Evolutionary conservation across 208 protist genomes (phyloP).

Genomic region (Trypanosoma vivax): DNA sequence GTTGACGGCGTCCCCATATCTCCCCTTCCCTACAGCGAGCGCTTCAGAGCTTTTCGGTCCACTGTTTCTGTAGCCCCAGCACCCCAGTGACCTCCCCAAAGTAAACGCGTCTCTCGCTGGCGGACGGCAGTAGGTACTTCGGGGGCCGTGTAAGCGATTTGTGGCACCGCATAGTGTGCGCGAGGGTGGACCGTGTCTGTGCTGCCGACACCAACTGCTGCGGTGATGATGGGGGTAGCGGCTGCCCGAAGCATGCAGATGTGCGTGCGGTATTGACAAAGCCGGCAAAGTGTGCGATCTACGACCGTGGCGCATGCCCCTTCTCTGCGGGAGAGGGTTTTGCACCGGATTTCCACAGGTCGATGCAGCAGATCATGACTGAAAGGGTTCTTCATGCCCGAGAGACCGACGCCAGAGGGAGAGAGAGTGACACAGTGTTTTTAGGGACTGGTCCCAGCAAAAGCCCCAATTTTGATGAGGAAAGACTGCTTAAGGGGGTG

Average conservation of each 20-base stretch:
- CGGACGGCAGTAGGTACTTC: too few relatives aligned
- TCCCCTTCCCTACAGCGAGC: too few relatives aligned
- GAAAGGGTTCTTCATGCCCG: slow-evolving; percentile 23
- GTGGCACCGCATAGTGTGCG: not conserved
- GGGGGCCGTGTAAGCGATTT: not conserved
- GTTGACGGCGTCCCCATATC: too few relatives aligned
- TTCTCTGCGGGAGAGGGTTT: slow-evolving; percentile 35
- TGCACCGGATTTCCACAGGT: slow-evolving; percentile 27
- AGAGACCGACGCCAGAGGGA: not conserved
- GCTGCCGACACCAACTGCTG: not conserved
- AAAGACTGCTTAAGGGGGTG: not conserved
- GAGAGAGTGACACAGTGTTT: not conserved
- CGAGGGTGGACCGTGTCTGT: not conserved
- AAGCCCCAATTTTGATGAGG: too few relatives aligned
- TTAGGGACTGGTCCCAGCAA: too few relatives aligned
- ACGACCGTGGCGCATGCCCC: slow-evolving; percentile 43
- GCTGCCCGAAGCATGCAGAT: not conserved
- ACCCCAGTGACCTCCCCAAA: not conserved
- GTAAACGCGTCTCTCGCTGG: not conserved
- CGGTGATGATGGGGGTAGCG: not conserved
- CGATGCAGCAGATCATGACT: slow-evolving; percentile 38
- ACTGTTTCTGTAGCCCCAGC: not conserved
- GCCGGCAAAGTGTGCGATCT: slow-evolving; percentile 31
- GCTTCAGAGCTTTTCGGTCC: too few relatives aligned
- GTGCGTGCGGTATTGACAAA: slow-evolving; percentile 1